phyloP scores from a whole-genome alignment of 2,329 filamentous ascomycete species.

The Colletotrichum orbiculare region DNA sequence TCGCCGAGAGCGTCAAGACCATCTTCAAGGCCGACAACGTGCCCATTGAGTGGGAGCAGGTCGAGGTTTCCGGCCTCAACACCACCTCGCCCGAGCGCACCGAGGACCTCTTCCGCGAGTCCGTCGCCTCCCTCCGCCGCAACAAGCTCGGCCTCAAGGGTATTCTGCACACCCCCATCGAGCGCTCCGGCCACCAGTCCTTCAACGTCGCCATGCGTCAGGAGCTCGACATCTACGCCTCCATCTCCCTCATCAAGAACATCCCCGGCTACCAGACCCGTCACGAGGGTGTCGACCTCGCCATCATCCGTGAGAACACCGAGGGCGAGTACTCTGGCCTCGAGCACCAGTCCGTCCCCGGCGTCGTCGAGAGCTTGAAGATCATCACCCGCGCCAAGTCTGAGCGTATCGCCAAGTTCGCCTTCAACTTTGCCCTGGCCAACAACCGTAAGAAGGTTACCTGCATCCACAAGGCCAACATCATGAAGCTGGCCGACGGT shows the following conservation, averaged over 20 bases:
- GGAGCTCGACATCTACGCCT: constrained; percentile 99
- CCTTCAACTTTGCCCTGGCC: constrained; percentile 96
- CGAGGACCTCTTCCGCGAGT: constrained; percentile 95
- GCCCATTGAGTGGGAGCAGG: constrained; percentile 98
- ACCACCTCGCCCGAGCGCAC: constrained; percentile 82
- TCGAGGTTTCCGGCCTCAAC: constrained; percentile 93
- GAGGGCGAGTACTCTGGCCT: constrained; percentile 99
- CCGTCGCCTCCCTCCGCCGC: constrained; percentile 92
- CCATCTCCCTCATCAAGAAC: constrained; percentile 98
- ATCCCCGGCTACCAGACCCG: constrained; percentile 98
- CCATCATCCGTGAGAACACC: constrained; percentile 99
- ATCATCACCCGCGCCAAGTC: constrained; percentile 99
- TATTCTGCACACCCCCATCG: constrained; percentile 97
- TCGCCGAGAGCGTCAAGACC: constrained; percentile 97
- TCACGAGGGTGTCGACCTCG: constrained; percentile 96
- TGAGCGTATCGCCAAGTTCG: constrained; percentile 99
- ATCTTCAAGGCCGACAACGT: constrained; percentile 99
- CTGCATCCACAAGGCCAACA: constrained; percentile 99
- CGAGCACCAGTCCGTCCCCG: constrained; percentile 96
- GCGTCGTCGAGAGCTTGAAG: constrained; percentile 99
- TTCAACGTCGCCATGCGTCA: constrained; percentile 99
- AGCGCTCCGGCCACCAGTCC: constrained; percentile 95
- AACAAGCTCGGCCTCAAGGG: constrained; percentile 99
- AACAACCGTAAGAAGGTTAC: constrained; percentile 99
- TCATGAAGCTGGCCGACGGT: constrained; percentile 99